Percentiles rank a stretch among this genome's conserved stretches.
phyloP scores from a whole-genome alignment of 2,329 filamentous ascomycete species.

The Aspergillus sp. region DNA sequence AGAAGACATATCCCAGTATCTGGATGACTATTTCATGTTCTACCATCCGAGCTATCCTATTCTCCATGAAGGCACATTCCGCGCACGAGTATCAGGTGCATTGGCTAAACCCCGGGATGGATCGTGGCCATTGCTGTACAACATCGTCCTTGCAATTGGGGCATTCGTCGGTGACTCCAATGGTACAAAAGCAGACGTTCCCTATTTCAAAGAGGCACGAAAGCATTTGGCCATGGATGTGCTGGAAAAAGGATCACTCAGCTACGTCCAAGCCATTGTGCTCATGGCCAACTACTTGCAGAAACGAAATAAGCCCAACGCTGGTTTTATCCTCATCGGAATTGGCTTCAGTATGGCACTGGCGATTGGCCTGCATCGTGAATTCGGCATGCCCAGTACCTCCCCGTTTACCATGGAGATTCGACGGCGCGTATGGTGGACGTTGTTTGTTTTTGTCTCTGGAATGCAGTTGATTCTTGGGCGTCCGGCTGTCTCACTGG shows the following conservation, averaged over 20 bases:
- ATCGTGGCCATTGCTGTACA: conserved; percentile 14
- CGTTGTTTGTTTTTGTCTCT: conserved; percentile 15
- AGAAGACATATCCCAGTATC: conserved; percentile 4
- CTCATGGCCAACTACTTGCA: conserved; percentile 15
- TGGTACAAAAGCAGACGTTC: conserved; percentile 10
- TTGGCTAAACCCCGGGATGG: conserved; percentile 13
- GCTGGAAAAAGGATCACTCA: conserved; percentile 14
- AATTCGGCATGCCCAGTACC: conserved; percentile 16
- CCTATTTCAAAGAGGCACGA: conserved; percentile 13
- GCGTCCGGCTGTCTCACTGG: conserved; percentile 13
- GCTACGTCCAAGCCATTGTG: conserved; percentile 14
- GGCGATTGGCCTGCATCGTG: conserved; percentile 12
- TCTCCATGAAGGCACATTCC: conserved; percentile 14
- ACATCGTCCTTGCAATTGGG: conserved; percentile 13
- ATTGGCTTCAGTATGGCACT: conserved; percentile 17
- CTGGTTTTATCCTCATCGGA: conserved; percentile 13
- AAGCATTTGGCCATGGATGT: conserved; percentile 15
- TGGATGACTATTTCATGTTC: conserved; percentile 14
- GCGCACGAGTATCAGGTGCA: conserved; percentile 13
- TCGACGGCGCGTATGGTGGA: conserved; percentile 16
- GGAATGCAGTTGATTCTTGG: conserved; percentile 12
- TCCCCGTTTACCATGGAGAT: conserved; percentile 16
- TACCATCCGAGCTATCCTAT: conserved; percentile 15
- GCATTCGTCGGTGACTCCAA: conserved; percentile 14
- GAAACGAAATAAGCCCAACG: conserved; percentile 16